Conservation (phyloP, 2,329 filamentous ascomycete genomes). For the Cordyceps sp. region DNA sequence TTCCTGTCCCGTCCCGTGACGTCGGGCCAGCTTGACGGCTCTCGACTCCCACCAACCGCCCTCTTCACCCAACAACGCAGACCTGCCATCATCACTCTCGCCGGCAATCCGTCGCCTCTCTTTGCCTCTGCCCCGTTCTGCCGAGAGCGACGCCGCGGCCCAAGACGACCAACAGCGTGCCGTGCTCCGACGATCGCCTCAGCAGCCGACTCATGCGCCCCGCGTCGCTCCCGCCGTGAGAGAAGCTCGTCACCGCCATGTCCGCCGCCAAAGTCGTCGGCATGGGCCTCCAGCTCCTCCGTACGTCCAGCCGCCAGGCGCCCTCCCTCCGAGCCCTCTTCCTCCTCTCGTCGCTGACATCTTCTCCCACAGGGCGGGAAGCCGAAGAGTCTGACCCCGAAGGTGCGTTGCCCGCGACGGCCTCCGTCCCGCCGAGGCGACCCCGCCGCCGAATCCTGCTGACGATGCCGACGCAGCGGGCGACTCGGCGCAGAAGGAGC, state of each 20-base stretch:
- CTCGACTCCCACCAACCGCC: too few species aligned
- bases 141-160: too few species aligned
- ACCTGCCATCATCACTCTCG: too few species aligned
- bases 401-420: slow-evolving; percentile 8
- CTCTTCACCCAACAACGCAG: too few species aligned
- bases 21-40: too few species aligned
- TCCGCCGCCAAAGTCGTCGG: slow-evolving; percentile 9
- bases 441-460: slow-evolving; percentile 3
- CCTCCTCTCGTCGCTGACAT: background rate
- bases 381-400: slow-evolving; percentile 17
- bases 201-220: slow-evolving; percentile 7
- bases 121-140: too few species aligned
- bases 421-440: too few species aligned
- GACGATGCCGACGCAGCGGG: slow-evolving; percentile 29
- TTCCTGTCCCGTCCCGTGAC: too few species aligned
- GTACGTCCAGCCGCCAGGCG: too few species aligned
- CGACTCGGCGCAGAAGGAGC: slow-evolving; percentile 81
- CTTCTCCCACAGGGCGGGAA: slow-evolving; percentile 2
- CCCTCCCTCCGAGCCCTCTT: slow-evolving; percentile 4
- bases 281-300: slow-evolving; percentile 15
- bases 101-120: too few species aligned
- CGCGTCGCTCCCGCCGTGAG: slow-evolving; percentile 7
- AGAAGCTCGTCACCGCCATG: slow-evolving; percentile 6
- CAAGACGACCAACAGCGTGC: too few species aligned
- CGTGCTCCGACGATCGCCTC: background rate